Percentiles rank a stretch among this genome's conserved stretches.
Conservation (phyloP, 768 basidiomycete species). For the Calocera viscosa region DNA sequence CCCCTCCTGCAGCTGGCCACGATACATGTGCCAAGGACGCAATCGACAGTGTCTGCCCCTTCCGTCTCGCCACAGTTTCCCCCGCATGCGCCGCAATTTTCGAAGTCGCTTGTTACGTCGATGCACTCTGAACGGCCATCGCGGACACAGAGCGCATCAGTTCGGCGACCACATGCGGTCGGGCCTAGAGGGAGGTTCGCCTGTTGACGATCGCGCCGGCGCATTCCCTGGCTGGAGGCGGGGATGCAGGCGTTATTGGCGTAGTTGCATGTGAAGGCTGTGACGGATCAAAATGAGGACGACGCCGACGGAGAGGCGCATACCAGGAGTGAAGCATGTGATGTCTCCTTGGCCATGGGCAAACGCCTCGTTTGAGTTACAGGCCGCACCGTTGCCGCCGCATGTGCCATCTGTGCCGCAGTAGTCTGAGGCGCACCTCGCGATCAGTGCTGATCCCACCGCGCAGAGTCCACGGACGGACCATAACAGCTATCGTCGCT, state of each 20-base stretch:
- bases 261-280: no score
- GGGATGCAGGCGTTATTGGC: no score
- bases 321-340: not conserved
- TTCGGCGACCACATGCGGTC: not conserved
- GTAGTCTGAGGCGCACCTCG: not conserved
- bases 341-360: not conserved
- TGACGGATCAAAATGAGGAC: no score
- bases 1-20: not conserved
- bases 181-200: not conserved
- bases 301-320: not conserved
- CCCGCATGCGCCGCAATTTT: not conserved
- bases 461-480: not conserved
- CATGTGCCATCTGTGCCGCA: not conserved
- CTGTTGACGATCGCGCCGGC: not conserved
- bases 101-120: not conserved
- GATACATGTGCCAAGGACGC: not conserved
- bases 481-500: not conserved
- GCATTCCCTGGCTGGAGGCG: no score
- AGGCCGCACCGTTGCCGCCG: not conserved
- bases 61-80: not conserved
- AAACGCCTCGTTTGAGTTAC: not conserved
- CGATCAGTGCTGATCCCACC: not conserved
- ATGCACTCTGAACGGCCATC: not conserved
- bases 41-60: not conserved
- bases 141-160: not conserved